Conservation (phyloP, 768 basidiomycete genomes). For the Termitomyces sp. region DNA sequence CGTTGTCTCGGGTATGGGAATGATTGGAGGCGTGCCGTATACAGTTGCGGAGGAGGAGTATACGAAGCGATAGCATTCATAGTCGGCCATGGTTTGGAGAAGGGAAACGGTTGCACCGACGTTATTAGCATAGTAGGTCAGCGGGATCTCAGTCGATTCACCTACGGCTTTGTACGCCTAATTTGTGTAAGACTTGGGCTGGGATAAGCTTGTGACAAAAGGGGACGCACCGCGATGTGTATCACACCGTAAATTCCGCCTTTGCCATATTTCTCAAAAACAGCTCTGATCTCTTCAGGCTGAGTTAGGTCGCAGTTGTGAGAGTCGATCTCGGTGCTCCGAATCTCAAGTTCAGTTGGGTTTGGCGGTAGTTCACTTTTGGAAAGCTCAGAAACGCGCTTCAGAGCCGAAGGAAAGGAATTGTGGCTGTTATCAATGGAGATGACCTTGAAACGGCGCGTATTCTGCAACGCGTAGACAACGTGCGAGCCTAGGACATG, state of each 20-base stretch:
- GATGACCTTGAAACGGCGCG: slow-evolving; percentile 86
- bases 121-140: slow-evolving; percentile 93
- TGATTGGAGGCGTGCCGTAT: slow-evolving; percentile 86
- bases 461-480: slow-evolving; percentile 79
- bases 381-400: slow-evolving; percentile 77
- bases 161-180: slow-evolving; percentile 98
- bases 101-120: slow-evolving; percentile 85
- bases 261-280: slow-evolving; percentile 82
- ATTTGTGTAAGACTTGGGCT: slow-evolving; percentile 1
- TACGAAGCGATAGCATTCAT: slow-evolving; percentile 80
- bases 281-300: slow-evolving; percentile 59
- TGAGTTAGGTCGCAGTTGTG: slow-evolving; percentile 71
- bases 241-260: slow-evolving; percentile 96
- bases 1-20: slow-evolving; percentile 93
- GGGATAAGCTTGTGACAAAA: background rate
- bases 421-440: slow-evolving; percentile 96
- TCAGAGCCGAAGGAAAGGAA: slow-evolving; percentile 70
- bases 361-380: slow-evolving; percentile 61
- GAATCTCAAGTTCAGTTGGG: slow-evolving; percentile 61
- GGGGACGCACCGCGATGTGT: slow-evolving; percentile 71
- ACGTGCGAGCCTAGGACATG: slow-evolving; percentile 79
- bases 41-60: slow-evolving; percentile 99
- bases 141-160: slow-evolving; percentile 88
- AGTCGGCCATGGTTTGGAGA: slow-evolving; percentile 81
- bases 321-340: slow-evolving; percentile 68